Evolutionary conservation across 129 eudicot genomes (phyloP), one percentile per base, ranked within the genome.

Genomic region (Tanacetum coccineum): DNA sequence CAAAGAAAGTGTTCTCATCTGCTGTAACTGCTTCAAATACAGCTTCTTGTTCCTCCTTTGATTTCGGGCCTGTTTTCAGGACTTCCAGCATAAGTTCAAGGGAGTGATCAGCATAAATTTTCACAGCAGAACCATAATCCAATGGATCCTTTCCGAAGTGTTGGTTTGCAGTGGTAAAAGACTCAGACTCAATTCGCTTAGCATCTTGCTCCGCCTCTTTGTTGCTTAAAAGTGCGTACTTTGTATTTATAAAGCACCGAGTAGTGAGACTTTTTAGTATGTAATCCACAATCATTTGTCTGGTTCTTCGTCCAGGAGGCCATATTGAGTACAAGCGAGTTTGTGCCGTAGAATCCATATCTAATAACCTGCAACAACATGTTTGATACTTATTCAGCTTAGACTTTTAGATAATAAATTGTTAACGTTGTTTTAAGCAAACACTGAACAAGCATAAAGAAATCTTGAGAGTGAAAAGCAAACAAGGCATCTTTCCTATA

Each of bases 151-250:
- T n/a, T n/a, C n/a, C n/a, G n/a, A n/a, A n/a, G n/a, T n/a, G 55
- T 89, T 76, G 85, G 66, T 68, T 80, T 7, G 96, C 92, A 71
- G 79, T 40, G 19, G 65, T 70, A 81, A 80, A 88, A 26, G 96
- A 85, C 17, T 61, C 21, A 17, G 75, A 70, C 62, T 88, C 96
- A 3, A 88, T 80, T 51, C 67, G 65, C 67, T 70, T 82, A 45
- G 96, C 88, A 70, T 82, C 84, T 71, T 78, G 80, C 55, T 80
- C 92, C 3, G 96, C 96, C 68, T 88, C 96, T 73, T 80, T 80
- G 21, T 73, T 80, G 52, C 72, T 83, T 74, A 88, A 68, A 59
- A 80, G 83, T 59, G 92, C 96, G 61, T 85, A 82, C 47, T 81
- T n/a, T n/a, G n/a, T 85, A 49, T 84, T 75, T 1, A 86, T 74